phyloP scores from a whole-genome alignment of 768 basidiomycete species.

The Xerocomus potaroensis region DNA sequence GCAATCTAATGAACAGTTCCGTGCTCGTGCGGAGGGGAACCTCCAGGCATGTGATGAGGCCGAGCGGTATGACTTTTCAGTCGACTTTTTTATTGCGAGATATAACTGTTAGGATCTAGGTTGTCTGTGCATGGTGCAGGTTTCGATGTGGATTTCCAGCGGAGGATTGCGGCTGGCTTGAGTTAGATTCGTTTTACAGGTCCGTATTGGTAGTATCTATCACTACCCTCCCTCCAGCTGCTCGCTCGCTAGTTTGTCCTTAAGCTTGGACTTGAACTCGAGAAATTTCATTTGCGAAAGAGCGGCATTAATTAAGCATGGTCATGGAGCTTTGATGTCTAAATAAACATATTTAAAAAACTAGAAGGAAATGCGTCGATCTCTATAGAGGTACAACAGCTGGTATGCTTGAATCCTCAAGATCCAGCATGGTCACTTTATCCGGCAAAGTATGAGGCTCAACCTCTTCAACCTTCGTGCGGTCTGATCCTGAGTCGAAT shows the following conservation, averaged over 20 bases:
- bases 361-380: not conserved
- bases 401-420: constrained; percentile 20
- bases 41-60: constrained; percentile 3
- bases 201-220: too few relatives aligned
- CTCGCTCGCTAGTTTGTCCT: too few relatives aligned
- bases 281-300: not conserved
- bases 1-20: not conserved
- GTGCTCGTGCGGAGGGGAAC: constrained; percentile 1
- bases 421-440: constrained; percentile 24
- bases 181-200: not conserved
- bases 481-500: constrained; percentile 28
- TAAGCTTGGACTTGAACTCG: not conserved
- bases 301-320: constrained; percentile 6
- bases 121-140: constrained; percentile 7
- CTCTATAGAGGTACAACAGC: constrained; percentile 15
- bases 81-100: not conserved
- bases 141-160: constrained; percentile 12
- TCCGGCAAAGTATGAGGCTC: constrained; percentile 24
- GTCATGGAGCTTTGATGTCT: constrained; percentile 4
- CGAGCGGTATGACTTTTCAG: not conserved
- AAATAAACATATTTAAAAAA: constrained; percentile 27
- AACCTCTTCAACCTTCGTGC: constrained; percentile 23
- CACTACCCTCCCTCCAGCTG: too few relatives aligned
- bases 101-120: not conserved
- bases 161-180: constrained; percentile 1